Evolutionary conservation across 2,329 filamentous ascomycete genomes (phyloP).

Genomic region (Cercospora canescens): DNA sequence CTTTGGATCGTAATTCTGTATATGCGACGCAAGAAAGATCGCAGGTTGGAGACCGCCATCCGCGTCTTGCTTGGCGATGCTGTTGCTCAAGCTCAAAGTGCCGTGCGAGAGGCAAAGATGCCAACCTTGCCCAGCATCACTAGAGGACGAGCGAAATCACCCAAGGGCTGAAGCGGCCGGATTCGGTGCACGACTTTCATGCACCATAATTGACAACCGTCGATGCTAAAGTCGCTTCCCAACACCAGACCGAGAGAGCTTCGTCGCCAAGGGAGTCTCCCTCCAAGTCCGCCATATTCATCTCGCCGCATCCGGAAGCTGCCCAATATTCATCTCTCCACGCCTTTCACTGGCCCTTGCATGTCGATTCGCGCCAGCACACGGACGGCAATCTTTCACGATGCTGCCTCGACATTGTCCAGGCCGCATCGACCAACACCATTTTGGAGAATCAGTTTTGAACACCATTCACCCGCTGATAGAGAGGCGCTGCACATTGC

Average conservation of each 20-base stretch:
- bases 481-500: not conserved
- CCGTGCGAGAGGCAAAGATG: constrained; percentile 36
- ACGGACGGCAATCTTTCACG: not conserved
- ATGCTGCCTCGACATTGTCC: not conserved
- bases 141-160: constrained; percentile 8
- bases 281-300: not conserved
- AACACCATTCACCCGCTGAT: not conserved
- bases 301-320: not conserved
- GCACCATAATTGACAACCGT: too few species aligned
- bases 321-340: not conserved
- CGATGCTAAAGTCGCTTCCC: not conserved
- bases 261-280: not conserved
- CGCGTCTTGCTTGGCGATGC: constrained; percentile 59
- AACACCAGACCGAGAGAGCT: not conserved
- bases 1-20: constrained; percentile 67
- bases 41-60: constrained; percentile 71
- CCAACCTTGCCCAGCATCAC: constrained; percentile 30
- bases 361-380: not conserved
- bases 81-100: constrained; percentile 38
- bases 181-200: not conserved
- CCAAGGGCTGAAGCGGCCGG: constrained; percentile 7
- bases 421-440: not conserved
- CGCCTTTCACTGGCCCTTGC: not conserved
- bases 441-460: not conserved
- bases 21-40: constrained; percentile 70